Base-by-base conservation (phyloP, 805 yeast genomes). In the Monosporozyma yasuniensis region DNA sequence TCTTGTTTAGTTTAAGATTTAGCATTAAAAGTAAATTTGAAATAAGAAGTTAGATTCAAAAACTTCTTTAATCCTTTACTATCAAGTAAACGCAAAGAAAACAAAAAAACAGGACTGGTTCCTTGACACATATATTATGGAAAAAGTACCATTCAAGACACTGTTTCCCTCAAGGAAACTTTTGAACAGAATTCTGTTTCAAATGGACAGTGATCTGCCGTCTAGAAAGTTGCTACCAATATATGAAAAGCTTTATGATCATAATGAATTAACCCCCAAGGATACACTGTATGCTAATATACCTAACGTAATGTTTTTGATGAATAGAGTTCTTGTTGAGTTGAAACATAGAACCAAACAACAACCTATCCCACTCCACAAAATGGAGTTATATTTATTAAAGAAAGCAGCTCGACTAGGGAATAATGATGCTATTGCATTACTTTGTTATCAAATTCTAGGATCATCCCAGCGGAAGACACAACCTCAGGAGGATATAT, bases 391-490 rank as follows among this genome's bases (percentile, higher is more conserved):
- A 54, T 81, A 79, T 54, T 64, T 90, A 19, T 75, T 89, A n/a
- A 95, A 88, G 52, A 76, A 75, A 47, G 87, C 96, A 12, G 96
- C 96, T 0, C 95, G 86, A 58, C 59, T 79, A 59, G 96, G 96
- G 0, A 80, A 84, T 58, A 77, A 80, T 54, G 87, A 88, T 64
- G 96, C 96, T 0, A 78, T 89, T 21, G 72, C 91, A 0, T 70
- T 86, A 11, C 64, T 90, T 19, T 80, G 91, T 3, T 87, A 82
- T 55, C 80, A 82, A 46, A 80, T 86, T 1, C 65, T 86, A 27
- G 21, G 23, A 10, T 19, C 21, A 4, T 66, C 67, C 1, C 64
- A 66, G 21, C 18, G 34, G 1, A 38, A 45, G 9, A 44, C 49
- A 9, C 49, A 46, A 21, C 51, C 72, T 0, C 61, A 66, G 10